Evolutionary conservation across 805 yeast species (phyloP), one percentile per base, ranked within the genome.

Genomic region (Kazachstania taianensis): DNA sequence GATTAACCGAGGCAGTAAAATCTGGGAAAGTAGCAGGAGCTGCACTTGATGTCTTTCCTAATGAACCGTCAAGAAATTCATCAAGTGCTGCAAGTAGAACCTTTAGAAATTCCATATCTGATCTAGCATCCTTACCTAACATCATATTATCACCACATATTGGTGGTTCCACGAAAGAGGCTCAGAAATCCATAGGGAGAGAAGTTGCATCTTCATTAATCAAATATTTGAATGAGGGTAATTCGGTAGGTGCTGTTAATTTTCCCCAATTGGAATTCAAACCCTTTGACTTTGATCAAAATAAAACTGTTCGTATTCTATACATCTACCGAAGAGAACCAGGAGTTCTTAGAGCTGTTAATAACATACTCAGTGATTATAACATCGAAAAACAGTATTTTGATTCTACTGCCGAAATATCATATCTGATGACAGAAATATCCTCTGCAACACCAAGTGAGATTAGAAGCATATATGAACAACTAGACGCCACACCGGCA

Each of bases 141-240:
- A 77, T 89, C 43, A 86, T 92, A 45, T 72, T 89, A 54, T 78
- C 96, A 38, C 97, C 98, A 18, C 97, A 89, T 59, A 89, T 89
- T 50, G 98, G 98, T 63, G 98, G 97, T 45, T 85, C 96, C 33
- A 89, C 98, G 32, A 96, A 87, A 64, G 98, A 89, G 69, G 96
- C 97, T 22, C 97, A 92, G 71, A 72, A 82, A 38, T 94, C 96
- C 27, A 92, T 89, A 54, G 97, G 97, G 64, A 69, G 85, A 41
- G 97, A 92, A 68, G 97, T 89, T 42, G 83, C 79, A 41, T 69
- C 81, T 33, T 76, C 94, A 20, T 70, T 89, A 52, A 70, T 85
- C 46, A 83, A 82, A 57, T 92, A 85, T 68, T 80, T 92, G 60
- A 87, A 85, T 65, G 97, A 89, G 69, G 97, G 97, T 68, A 70